Evolutionary conservation across 371 early-diverging fungal genomes (phyloP), one percentile per base, ranked within the genome.

Genomic region (Smittium mucronatum): DNA sequence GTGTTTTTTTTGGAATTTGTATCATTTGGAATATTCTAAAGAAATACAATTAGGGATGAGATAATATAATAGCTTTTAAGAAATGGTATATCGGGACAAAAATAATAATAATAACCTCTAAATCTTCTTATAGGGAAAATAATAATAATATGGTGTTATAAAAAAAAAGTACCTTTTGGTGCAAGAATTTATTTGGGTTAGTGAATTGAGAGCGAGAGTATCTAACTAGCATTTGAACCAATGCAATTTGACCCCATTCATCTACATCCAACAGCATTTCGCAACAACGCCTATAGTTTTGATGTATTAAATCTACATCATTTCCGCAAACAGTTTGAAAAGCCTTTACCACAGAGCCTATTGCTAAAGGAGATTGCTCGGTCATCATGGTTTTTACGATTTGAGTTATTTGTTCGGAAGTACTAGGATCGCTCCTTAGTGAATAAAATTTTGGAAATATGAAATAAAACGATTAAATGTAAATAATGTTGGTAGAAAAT

Each of bases 241-340:
- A 87, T 15, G 90, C 88, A 68, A 93, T 84, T 77, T 95, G 95
- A 25, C 91, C 93, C 95, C 95, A 95, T 74, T 94, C 93, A 76
- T 97, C 96, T 65, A 92, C 85, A 58, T 93, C 95, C 2, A 85
- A 79, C 33, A 97, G 75, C 81, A 93, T 79, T 32, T 80, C 78
- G 73, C 96, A 95, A 61, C 95, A 81, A 61, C 93, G 90, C 34
- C 93, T 85, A 78, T 84, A 97, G 72, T 93, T 93, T 33, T 83
- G 85, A 75, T 97, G 97, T 30, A 95, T 86, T 70, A 92, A 72
- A 68, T 92, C 93, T 70, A 88, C 83, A 65, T 90, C 76, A 32
- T 88, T 87, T 1, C 94, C 94, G 73, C 95, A 93, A 2, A 94
- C 84, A 69, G 88, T 86, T 47, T 86, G 85, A 77, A 94, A 90